Evolutionary conservation across 2,329 filamentous ascomycete species (phyloP), one percentile per base, ranked within the genome.

Genomic region (Cadophora luteo-olivacea): DNA sequence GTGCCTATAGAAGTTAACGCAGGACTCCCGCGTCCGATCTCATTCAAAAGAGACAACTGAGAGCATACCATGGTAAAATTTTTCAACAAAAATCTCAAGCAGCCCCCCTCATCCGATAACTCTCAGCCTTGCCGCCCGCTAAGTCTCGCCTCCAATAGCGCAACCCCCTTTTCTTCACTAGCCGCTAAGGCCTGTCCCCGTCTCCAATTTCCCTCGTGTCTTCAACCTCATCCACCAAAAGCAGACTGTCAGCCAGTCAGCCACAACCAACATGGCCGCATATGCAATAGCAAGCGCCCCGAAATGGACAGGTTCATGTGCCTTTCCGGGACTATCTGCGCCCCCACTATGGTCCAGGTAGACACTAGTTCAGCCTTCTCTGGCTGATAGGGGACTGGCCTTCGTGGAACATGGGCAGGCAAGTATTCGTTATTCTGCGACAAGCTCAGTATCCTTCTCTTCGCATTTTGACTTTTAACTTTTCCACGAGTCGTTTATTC

Each of bases 221-320:
- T 41, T 25, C 57, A 60, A 60, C 57, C 52, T 55, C 52, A 41
- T 60, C 36, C 22, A 49, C 33, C 22, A 60, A 60, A 60, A 60
- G 22, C 36, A 41, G 2, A 25, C 24, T 38, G 33, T 60, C 57
- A 60, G 57, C 57, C 57, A 60, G 22, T 36, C 55, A 60, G 33
- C 57, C 57, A 41, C 57, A 24, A 29, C 41, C 41, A 45, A 45
- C 41, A 45, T 41, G 57, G 45, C 45, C 57, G 38, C 12, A 24
- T 36, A 19, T 58, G 57, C 22, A 60, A 22, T 45, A 22, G 22
- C 22, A 60, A 41, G 22, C 22, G 33, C 36, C 52, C 33, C 57
- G 57, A 60, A 41, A 60, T 45, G 22, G 57, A 60, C 33, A 60
- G 41, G 57, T 14, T 16, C n/a, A 22, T 49, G 45, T 49, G n/a